Conservation (phyloP, 2,329 filamentous ascomycete species). For the Xylariaceae sp. region DNA sequence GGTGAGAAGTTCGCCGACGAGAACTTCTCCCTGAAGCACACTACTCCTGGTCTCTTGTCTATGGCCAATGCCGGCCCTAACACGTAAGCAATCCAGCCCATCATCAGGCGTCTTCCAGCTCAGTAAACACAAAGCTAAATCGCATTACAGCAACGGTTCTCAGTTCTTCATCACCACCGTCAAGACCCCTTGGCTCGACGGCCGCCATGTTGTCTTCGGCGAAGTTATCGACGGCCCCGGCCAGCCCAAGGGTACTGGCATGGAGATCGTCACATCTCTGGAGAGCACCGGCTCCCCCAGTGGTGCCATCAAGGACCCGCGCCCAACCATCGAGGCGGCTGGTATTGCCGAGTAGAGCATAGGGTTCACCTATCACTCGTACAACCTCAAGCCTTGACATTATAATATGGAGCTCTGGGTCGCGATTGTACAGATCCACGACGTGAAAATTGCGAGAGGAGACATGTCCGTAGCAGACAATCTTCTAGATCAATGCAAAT, state of each 20-base stretch:
- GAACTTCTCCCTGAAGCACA: slow-evolving; percentile 80
- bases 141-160: slow-evolving; percentile 73
- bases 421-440: too few species aligned
- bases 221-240: slow-evolving; percentile 48
- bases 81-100: slow-evolving; percentile 56
- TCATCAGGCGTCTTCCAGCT: neutral
- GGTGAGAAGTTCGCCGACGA: slow-evolving; percentile 92
- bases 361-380: slow-evolving; percentile 13
- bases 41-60: slow-evolving; percentile 73
- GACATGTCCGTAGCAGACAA: slow-evolving; percentile 4
- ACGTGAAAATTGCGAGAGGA: slow-evolving; percentile 6
- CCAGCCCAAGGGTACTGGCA: slow-evolving; percentile 30
- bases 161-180: slow-evolving; percentile 98
- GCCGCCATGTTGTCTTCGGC: slow-evolving; percentile 82
- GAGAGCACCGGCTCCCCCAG: slow-evolving; percentile 56
- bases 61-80: slow-evolving; percentile 96
- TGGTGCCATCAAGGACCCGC: slow-evolving; percentile 55
- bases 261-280: slow-evolving; percentile 55
- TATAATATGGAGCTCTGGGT: slow-evolving; percentile 6
- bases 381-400: slow-evolving; percentile 20
- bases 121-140: slow-evolving; percentile 1
- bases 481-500: slow-evolving; percentile 21
- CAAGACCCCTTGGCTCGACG: slow-evolving; percentile 78
- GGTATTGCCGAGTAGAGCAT: slow-evolving; percentile 35
- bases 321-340: slow-evolving; percentile 54